Evolutionary conservation across 2,329 filamentous ascomycete genomes (phyloP).

Genomic region (Onygenales sp.): DNA sequence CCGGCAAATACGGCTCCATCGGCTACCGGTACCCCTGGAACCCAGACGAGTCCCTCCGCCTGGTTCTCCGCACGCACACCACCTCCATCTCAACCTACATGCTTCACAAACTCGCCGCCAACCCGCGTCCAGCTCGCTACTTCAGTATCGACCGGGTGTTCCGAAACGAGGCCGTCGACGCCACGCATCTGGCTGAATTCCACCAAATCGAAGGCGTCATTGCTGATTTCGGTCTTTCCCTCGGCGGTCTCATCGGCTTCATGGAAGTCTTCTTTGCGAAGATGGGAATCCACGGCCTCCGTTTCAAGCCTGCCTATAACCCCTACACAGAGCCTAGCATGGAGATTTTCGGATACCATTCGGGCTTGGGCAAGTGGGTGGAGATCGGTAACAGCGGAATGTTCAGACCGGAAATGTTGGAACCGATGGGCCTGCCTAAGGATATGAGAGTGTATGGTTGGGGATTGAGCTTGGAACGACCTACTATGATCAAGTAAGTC

Average conservation of each 20-base stretch:
- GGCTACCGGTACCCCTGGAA: slow-evolving; percentile 95
- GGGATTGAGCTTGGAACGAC: slow-evolving; percentile 82
- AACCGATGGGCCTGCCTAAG: slow-evolving; percentile 85
- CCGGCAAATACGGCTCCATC: slow-evolving; percentile 87
- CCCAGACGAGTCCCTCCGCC: slow-evolving; percentile 70
- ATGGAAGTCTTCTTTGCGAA: slow-evolving; percentile 94
- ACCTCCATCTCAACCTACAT: slow-evolving; percentile 86
- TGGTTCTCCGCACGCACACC: slow-evolving; percentile 93
- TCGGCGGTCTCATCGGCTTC: slow-evolving; percentile 88
- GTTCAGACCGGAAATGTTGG: slow-evolving; percentile 97
- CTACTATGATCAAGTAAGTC: slow-evolving; percentile 91
- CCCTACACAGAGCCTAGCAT: slow-evolving; percentile 92
- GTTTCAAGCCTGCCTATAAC: slow-evolving; percentile 97
- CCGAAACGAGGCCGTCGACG: slow-evolving; percentile 94
- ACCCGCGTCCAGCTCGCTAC: slow-evolving; percentile 81
- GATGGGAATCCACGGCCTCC: slow-evolving; percentile 79
- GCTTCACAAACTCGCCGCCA: slow-evolving; percentile 76
- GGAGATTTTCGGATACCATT: slow-evolving; percentile 96
- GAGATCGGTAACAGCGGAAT: slow-evolving; percentile 98
- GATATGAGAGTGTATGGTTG: slow-evolving; percentile 92
- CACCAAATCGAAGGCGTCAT: slow-evolving; percentile 98
- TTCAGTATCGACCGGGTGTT: slow-evolving; percentile 99
- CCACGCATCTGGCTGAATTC: slow-evolving; percentile 94
- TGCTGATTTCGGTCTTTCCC: slow-evolving; percentile 85
- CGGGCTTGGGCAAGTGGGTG: slow-evolving; percentile 79